A percentile compares a stretch with the other conserved stretches of the same genome.
Conservation (phyloP, 1,284 basidiomycete genomes). For the Mrakiaceae sp. region DNA sequence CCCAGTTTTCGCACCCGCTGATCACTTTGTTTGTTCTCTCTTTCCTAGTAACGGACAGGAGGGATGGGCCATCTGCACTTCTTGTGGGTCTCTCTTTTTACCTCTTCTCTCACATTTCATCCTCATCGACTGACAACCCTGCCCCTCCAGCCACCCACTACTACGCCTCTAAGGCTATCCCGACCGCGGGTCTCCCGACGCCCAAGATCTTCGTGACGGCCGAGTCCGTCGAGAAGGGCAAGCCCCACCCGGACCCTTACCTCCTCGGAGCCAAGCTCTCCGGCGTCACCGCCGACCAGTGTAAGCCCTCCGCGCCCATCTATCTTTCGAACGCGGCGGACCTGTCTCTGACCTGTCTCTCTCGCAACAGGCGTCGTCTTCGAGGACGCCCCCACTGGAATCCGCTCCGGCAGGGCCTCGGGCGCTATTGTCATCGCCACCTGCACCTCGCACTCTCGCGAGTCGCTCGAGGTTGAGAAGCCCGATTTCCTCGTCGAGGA, state of each 20-base stretch:
- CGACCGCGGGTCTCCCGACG: slow-evolving; percentile 33
- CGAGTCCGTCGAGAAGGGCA: slow-evolving; percentile 37
- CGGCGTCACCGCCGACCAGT: slow-evolving; percentile 33
- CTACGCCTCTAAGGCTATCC: slow-evolving; percentile 35
- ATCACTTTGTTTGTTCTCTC: no score
- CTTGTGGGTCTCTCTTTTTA: slow-evolving; percentile 20
- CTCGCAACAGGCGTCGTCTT: slow-evolving; percentile 27
- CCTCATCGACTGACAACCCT: not conserved
- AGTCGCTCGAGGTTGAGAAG: slow-evolving; percentile 34
- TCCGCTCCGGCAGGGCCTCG: slow-evolving; percentile 37
- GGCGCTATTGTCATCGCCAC: slow-evolving; percentile 37
- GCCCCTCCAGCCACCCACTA: slow-evolving; percentile 29
- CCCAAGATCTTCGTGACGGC: slow-evolving; percentile 38
- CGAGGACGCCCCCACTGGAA: slow-evolving; percentile 40
- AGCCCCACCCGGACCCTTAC: slow-evolving; percentile 41
- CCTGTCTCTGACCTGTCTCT: not conserved
- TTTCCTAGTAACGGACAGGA: slow-evolving; percentile 27
- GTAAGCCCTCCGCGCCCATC: not conserved
- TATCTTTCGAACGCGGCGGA: not conserved
- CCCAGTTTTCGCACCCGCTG: no score
- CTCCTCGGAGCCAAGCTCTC: slow-evolving; percentile 36
- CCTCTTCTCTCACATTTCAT: not conserved
- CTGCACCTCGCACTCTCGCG: slow-evolving; percentile 36
- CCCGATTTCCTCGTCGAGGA: slow-evolving; percentile 38
- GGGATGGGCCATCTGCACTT: slow-evolving; percentile 36